Conservation (phyloP, 805 yeast species). For the Nakazawaea siamensis region DNA sequence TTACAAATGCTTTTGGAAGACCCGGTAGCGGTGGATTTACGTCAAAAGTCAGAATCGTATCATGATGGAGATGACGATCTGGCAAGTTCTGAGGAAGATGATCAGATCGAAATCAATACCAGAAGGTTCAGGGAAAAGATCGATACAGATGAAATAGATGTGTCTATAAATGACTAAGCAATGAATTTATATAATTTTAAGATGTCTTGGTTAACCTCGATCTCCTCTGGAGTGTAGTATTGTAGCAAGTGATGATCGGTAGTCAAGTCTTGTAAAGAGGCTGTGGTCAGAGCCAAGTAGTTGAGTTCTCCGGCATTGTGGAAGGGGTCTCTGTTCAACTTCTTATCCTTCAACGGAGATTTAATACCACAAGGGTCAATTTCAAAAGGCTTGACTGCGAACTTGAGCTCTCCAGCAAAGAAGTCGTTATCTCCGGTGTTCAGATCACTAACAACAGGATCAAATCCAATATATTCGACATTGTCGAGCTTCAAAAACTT, state of each 20-base stretch:
- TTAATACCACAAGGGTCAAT: constrained; percentile 52
- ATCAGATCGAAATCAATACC: constrained; percentile 19
- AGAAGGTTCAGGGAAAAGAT: constrained; percentile 17
- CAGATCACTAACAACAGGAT: constrained; percentile 34
- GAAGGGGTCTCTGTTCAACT: constrained; percentile 49
- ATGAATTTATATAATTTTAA: constrained; percentile 5
- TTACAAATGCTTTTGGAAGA: constrained; percentile 45
- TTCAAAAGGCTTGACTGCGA: constrained; percentile 47
- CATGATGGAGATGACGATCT: not conserved
- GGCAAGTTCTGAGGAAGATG: constrained; percentile 30
- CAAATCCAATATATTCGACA: constrained; percentile 46
- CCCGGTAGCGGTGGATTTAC: no score
- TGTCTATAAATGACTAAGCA: constrained; percentile 9
- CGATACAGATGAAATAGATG: constrained; percentile 8
- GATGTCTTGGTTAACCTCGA: constrained; percentile 1
- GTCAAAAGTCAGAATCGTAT: not conserved
- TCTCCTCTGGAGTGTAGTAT: constrained; percentile 4
- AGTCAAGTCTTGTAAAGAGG: not conserved
- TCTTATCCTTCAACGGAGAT: constrained; percentile 37
- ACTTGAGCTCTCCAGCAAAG: constrained; percentile 33
- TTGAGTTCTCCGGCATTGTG: constrained; percentile 13
- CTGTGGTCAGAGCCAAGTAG: not conserved
- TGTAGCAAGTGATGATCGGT: not conserved
- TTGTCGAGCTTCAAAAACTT: constrained; percentile 37
- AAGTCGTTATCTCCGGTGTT: constrained; percentile 1